Evolutionary conservation across 2,329 filamentous ascomycete genomes (phyloP), one percentile per base, ranked within the genome.

Genomic region (Colletotrichum salicis): DNA sequence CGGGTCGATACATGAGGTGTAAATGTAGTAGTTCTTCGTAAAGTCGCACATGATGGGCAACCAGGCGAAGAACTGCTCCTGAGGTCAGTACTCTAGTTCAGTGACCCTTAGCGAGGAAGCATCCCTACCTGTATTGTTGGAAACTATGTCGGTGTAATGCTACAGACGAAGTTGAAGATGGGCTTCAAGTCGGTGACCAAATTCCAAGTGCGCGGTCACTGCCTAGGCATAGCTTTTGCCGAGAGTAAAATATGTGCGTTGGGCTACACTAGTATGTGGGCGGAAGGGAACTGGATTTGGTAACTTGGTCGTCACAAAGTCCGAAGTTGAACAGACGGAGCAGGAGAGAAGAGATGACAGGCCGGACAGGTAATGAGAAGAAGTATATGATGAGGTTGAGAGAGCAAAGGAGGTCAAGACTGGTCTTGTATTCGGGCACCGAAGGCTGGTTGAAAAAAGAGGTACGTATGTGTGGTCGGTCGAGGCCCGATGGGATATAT

Each of bases 1-100:
- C 0, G 92, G 92, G 77, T 94, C 91, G 68, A 87, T 81, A 78
- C 92, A 94, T 55, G 89, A 86, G 69, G 90, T 91, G 83, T 94
- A 94, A 80, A 94, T 91, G 82, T 93, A 94, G 80, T 92, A 94
- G 81, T 93, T 93, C 77, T 92, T 93, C 77, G 90, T 92, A 78
- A 91, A 93, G 79, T 89, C 85, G 78, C 88, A 90, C 88, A 90
- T 89, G 71, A 33, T 84, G 77, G 69, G 37, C 63, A 52, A 55
- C 31, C 3, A 29, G 22, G 54, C 24, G 33, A 12, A 12, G 24
- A 10, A 12, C 59, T 51, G 60, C 37, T 59, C 22, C 2, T 15
- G 19, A 4, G 8, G 13, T 27, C 19, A 60, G 55, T 54, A 37
- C 29, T 33, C 45, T 11, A 51, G 27, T 29, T 31, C 31, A 22